Conservation (phyloP, 352 stramenopile species). For the Globisporangium rhizosaccharum region DNA sequence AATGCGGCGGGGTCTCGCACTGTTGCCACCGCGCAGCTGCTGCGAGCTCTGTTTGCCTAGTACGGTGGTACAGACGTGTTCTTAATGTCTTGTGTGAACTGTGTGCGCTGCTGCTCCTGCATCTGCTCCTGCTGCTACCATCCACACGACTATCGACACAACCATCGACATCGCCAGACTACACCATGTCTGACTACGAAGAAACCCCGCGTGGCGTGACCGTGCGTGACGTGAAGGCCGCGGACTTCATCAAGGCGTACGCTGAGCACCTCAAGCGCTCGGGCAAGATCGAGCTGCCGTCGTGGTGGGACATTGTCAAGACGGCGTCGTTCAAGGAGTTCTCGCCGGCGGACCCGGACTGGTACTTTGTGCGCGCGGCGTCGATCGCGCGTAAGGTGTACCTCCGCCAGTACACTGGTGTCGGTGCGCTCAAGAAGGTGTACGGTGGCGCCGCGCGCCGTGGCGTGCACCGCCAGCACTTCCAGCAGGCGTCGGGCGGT, state of each 20-base stretch:
- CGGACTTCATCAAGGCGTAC: constrained; percentile 98
- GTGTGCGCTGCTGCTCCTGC: neutral
- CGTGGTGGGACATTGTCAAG: constrained; percentile 98
- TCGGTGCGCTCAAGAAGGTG: constrained; percentile 97
- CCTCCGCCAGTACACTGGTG: constrained; percentile 94
- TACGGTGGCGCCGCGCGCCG: constrained; percentile 93
- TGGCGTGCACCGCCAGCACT: constrained; percentile 94
- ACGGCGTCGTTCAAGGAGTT: constrained; percentile 98
- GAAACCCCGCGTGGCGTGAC: constrained; percentile 89
- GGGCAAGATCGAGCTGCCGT: constrained; percentile 97
- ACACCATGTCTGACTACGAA: constrained; percentile 83
- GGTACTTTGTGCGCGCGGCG: constrained; percentile 98
- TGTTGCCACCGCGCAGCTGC: constrained; percentile 2
- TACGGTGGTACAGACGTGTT: constrained; percentile 91
- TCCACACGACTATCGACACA: constrained; percentile 32
- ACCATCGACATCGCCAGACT: neutral
- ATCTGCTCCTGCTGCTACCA: constrained; percentile 1
- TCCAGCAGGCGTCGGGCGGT: constrained; percentile 93
- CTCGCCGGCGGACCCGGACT: constrained; percentile 96
- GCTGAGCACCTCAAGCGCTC: constrained; percentile 98
- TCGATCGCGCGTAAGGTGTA: constrained; percentile 99
- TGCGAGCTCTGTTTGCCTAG: constrained; percentile 30
- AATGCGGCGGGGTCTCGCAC: constrained; percentile 29
- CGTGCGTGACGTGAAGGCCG: constrained; percentile 95
- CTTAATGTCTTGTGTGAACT: constrained; percentile 56